These are phyloP conservation scores for Pilaira anomala DNA, from an alignment of 192 early-diverging fungal species.

Conservation along the genomic window DNA sequence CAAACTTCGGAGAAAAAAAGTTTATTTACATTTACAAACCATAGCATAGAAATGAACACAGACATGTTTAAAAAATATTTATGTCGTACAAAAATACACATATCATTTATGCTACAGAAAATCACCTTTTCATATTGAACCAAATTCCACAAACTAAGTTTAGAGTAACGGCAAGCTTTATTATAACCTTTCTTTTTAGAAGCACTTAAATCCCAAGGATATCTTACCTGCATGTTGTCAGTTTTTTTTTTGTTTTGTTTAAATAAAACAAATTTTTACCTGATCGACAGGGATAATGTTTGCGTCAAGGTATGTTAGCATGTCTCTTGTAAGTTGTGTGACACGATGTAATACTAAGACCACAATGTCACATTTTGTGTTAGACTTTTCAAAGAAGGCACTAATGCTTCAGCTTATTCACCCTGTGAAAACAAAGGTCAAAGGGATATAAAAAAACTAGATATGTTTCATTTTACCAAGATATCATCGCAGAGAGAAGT, in stretches of 20 bases:
- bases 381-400: constrained; percentile 9
- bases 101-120: neutral
- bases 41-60: too few species aligned
- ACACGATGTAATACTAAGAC: constrained; percentile 17
- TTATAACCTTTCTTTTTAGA: constrained; percentile 20
- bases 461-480: constrained; percentile 8
- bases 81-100: too few species aligned
- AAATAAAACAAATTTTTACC: constrained; percentile 5
- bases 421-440: neutral
- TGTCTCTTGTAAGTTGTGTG: neutral
- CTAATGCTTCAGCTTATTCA: constrained; percentile 11
- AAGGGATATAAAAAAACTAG: neutral
- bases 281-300: constrained; percentile 20
- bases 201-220: constrained; percentile 7
- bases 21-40: too few species aligned
- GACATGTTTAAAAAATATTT: too few species aligned
- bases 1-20: too few species aligned
- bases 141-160: constrained; percentile 21
- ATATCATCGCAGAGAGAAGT: constrained; percentile 23
- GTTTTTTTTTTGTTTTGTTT: neutral
- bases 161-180: constrained; percentile 29
- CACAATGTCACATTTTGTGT: constrained; percentile 18
- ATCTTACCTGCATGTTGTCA: constrained; percentile 8
- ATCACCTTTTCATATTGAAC: constrained; percentile 23
- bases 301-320: constrained; percentile 12